Conservation (phyloP, 148 eudicot species). For the Rhododendron mucronatum region DNA sequence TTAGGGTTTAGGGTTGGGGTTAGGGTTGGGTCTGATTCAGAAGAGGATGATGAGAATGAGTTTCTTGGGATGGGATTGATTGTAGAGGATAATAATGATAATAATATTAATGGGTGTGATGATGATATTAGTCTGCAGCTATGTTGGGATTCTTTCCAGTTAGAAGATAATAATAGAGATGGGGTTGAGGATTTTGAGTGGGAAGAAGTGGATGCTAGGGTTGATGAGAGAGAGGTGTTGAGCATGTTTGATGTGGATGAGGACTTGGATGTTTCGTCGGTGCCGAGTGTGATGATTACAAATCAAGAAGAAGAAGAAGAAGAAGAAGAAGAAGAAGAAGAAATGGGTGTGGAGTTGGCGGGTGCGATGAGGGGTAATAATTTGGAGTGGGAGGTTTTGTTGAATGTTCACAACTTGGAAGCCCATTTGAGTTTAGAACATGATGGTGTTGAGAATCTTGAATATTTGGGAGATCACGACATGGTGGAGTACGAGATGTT, state of each 20-base stretch:
- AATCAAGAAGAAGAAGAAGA: slow-evolving; percentile 36
- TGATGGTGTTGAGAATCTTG: slow-evolving; percentile 8
- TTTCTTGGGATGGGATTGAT: slow-evolving; percentile 23
- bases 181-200: slow-evolving; percentile 51
- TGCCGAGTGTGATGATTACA: slow-evolving; percentile 21
- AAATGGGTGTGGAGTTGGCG: slow-evolving; percentile 16
- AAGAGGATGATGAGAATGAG: slow-evolving; percentile 15
- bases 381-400: slow-evolving; percentile 45
- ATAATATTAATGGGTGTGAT: slow-evolving; percentile 18
- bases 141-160: slow-evolving; percentile 41
- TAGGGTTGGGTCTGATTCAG: slow-evolving; percentile 34
- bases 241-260: slow-evolving; percentile 38
- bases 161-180: slow-evolving; percentile 31
- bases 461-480: background rate
- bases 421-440: slow-evolving; percentile 19
- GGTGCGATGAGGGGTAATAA: slow-evolving; percentile 11
- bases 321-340: slow-evolving; percentile 35
- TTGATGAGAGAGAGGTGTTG: slow-evolving; percentile 30
- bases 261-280: slow-evolving; percentile 25
- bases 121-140: slow-evolving; percentile 28
- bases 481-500: slow-evolving; percentile 46
- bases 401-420: slow-evolving; percentile 26
- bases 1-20: slow-evolving; percentile 31
- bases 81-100: slow-evolving; percentile 27
- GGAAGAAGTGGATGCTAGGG: slow-evolving; percentile 53